phyloP scores from a whole-genome alignment of 768 basidiomycete genomes.

The Boletus pseudo-olivaceus region DNA sequence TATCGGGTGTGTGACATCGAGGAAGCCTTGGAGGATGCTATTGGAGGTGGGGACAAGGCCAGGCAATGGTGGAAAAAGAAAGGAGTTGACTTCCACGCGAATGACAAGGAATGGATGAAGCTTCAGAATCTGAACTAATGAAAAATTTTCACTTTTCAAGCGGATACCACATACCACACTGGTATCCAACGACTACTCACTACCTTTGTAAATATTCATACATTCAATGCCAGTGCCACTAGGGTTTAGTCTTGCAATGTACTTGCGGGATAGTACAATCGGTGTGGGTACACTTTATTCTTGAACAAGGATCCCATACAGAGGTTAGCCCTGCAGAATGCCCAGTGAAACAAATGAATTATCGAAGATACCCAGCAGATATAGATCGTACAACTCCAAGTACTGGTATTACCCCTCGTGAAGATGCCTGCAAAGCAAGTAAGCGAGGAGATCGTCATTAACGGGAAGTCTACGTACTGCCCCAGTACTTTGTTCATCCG shows the following conservation, averaged over 20 bases:
- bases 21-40: constrained; percentile 85
- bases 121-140: constrained; percentile 66
- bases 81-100: constrained; percentile 80
- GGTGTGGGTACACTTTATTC: constrained; percentile 9
- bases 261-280: constrained; percentile 8
- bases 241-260: constrained; percentile 6
- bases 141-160: neutral
- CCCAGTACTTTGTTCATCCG: constrained; percentile 90
- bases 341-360: neutral
- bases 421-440: constrained; percentile 25
- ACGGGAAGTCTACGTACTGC: constrained; percentile 43
- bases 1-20: constrained; percentile 92
- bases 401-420: constrained; percentile 23
- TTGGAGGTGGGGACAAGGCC: constrained; percentile 72
- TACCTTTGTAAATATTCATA: neutral
- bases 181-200: neutral
- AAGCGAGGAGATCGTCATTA: neutral
- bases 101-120: constrained; percentile 88
- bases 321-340: neutral
- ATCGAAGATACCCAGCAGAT: constrained; percentile 3
- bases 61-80: constrained; percentile 79
- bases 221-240: constrained; percentile 1
- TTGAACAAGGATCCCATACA: neutral
- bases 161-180: neutral
- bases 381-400: neutral